Evolutionary conservation across 306 rosid species (phyloP), one percentile per base, ranked within the genome.

Genomic region (Amphicarpaea edgeworthii): DNA sequence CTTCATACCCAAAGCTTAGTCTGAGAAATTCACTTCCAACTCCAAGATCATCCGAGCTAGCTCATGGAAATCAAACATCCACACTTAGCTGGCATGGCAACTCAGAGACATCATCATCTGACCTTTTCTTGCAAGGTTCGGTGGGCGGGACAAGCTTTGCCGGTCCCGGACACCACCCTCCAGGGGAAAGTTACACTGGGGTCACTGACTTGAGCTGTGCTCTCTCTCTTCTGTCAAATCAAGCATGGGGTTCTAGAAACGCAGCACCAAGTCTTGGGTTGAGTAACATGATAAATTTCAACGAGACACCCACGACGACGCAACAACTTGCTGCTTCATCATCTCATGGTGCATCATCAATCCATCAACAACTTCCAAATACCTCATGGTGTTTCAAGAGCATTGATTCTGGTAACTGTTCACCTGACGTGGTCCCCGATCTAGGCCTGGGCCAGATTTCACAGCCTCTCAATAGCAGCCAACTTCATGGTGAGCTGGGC

Each of bases 221-320:
- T 91, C 98, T 88, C 97, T 94, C 98, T 90, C 98, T 91, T 94
- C 97, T 94, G 98, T 94, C 98, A 91, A 91, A 82, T 82, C 90
- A 94, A 85, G 59, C 96, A 72, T 91, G 97, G 96, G 91, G 81
- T 86, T 85, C 93, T 68, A 79, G 90, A 87, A 85, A 83, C 86
- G 85, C 85, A 68, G 79, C 79, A 62, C 83, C 88, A 47, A 81
- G 89, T 83, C 87, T 82, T 55, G 92, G 82, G 81, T 77, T 82
- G 77, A 89, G 82, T 21, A 77, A 73, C 84, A 83, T 82, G 73
- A 57, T 88, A 60, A 89, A 86, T 83, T 78, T 91, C 60, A 85
- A 75, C 23, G 90, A 85, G 70, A 62, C 90, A 61, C 87, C 93
- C 72, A 62, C 84, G 86, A 83, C 87, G n/a, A n/a, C n/a, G n/a